phyloP scores from a whole-genome alignment of 2,329 filamentous ascomycete genomes.

The Calonectria leucothoes region DNA sequence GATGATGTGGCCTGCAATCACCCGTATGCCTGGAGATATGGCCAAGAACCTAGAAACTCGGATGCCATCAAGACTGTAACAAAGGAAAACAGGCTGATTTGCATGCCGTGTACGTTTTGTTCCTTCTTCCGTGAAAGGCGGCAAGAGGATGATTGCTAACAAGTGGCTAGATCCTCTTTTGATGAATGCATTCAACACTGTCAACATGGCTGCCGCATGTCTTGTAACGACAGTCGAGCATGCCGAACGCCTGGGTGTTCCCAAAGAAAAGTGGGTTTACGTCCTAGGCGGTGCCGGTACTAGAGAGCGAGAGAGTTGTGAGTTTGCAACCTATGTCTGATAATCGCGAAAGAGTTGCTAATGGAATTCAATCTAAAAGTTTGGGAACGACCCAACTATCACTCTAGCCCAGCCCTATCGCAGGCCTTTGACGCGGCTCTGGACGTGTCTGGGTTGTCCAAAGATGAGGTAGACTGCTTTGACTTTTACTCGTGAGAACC shows the following conservation, averaged over 20 bases:
- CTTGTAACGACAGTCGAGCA: constrained; percentile 68
- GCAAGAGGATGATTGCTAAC: fast-evolving
- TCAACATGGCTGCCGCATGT: constrained; percentile 72
- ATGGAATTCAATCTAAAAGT: constrained; percentile 53
- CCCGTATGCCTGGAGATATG: constrained; percentile 68
- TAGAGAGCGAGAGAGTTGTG: constrained; percentile 66
- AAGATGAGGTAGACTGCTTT: constrained; percentile 67
- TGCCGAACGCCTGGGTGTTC: constrained; percentile 66
- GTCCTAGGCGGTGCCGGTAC: constrained; percentile 73
- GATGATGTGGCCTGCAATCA: constrained; percentile 66
- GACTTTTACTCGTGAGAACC: constrained; percentile 70
- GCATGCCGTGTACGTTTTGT: constrained; percentile 67
- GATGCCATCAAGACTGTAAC: constrained; percentile 64
- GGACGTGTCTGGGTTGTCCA: constrained; percentile 56
- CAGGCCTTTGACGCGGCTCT: constrained; percentile 67
- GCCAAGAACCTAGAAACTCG: constrained; percentile 55
- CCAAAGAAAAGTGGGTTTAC: constrained; percentile 70
- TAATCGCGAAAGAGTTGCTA: neutral
- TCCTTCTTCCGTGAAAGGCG: too few relatives aligned
- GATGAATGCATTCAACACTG: constrained; percentile 79
- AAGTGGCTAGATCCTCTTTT: constrained; percentile 67
- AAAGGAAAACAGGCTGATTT: constrained; percentile 74
- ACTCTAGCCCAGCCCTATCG: constrained; percentile 68
- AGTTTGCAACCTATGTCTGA: fast-evolving
- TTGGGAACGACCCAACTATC: constrained; percentile 70